Percentiles rank a stretch among this genome's conserved stretches.
These are phyloP conservation scores for Gryganskiella cystojenkinii DNA, from an alignment of 192 early-diverging fungal species.

Conservation along the genomic window DNA sequence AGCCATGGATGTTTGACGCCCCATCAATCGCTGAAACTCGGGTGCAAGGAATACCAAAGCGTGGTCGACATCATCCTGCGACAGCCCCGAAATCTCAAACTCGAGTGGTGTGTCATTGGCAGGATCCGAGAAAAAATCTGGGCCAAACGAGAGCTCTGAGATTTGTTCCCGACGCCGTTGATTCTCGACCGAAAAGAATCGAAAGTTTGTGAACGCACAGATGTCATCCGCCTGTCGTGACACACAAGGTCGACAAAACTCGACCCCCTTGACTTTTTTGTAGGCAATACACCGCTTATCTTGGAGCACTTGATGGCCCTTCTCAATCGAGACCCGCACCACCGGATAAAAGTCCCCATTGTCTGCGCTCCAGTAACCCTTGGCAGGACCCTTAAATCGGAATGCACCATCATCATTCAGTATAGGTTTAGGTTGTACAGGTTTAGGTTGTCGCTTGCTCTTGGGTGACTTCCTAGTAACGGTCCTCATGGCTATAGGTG, in stretches of 20 bases:
- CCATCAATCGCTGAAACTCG: not conserved
- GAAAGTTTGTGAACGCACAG: slow-evolving; percentile 3
- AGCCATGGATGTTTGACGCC: not conserved
- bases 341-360: too few species aligned
- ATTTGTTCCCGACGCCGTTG: not conserved
- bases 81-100: not conserved
- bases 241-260: not conserved
- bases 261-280: not conserved
- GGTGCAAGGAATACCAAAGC: slow-evolving; percentile 2
- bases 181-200: not conserved
- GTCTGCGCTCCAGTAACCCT: too few species aligned
- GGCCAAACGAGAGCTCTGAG: not conserved
- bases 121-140: slow-evolving; percentile 21
- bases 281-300: not conserved
- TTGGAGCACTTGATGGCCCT: too few species aligned
- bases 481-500: too few species aligned
- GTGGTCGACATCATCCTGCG: not conserved
- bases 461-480: too few species aligned
- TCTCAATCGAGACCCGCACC: too few species aligned
- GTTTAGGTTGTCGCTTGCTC: too few species aligned
- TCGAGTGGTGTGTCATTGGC: not conserved
- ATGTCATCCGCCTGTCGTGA: not conserved
- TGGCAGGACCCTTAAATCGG: not conserved
- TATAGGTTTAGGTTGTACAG: too few species aligned
- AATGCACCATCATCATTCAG: too few species aligned